These are phyloP conservation scores for Syzygium malaccense DNA, from an alignment of 441 rosid species.

Conservation along the genomic window DNA sequence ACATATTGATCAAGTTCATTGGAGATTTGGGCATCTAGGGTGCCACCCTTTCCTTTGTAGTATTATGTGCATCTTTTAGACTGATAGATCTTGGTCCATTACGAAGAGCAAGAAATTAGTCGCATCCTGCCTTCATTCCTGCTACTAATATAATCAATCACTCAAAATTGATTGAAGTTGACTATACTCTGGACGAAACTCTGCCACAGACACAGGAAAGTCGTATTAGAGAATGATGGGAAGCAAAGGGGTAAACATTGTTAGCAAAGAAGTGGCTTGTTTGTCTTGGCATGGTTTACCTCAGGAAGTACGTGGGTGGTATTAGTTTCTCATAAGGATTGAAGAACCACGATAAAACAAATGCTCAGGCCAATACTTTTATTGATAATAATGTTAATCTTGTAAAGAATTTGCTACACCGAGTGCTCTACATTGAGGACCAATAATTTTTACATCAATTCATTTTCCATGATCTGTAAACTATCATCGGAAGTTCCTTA, in stretches of 20 bases:
- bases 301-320: neutral
- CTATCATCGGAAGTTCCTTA: neutral
- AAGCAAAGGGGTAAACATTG: neutral
- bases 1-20: neutral
- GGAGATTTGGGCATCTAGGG: neutral
- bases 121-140: neutral
- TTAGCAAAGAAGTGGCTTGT: neutral
- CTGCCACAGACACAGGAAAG: neutral
- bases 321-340: neutral
- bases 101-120: neutral
- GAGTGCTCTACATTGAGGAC: neutral
- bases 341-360: neutral
- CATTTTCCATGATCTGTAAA: neutral
- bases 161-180: neutral
- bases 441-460: neutral
- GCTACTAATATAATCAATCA: neutral
- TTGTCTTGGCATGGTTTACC: neutral
- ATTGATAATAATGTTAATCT: neutral
- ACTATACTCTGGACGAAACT: neutral
- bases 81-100: neutral
- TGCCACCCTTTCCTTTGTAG: neutral
- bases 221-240: neutral
- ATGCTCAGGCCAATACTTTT: neutral
- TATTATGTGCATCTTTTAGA: neutral
- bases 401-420: neutral